Evolutionary conservation across 2,329 filamentous ascomycete species (phyloP), one percentile per base, ranked within the genome.

Genomic region (Trichoderma afroharzianum): DNA sequence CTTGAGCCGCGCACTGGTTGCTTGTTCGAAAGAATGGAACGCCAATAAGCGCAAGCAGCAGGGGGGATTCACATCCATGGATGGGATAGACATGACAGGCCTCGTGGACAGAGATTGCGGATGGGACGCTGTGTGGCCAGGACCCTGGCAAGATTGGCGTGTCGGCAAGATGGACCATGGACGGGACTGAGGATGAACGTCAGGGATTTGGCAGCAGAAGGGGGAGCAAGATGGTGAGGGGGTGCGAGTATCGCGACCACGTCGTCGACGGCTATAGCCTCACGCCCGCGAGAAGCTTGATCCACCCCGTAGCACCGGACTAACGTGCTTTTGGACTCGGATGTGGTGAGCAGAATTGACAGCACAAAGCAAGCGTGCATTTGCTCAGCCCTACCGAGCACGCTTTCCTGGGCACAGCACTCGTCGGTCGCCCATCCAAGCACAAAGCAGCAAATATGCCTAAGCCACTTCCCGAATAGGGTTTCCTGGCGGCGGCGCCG

Each of bases 81-180:
- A 58, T 36, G 59, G 39, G 39, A 62, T 67, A 28, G 43, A 63
- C 26, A 32, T 72, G 71, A 69, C 66, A 61, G 58, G 39, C 71
- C 71, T 72, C 66, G 71, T 72, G 71, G 71, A 47, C 67, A 72
- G 71, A 69, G 71, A 69, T 72, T 72, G 71, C 66, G 59, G 71
- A 67, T 69, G 71, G 71, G 43, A 68, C 68, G 59, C 68, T 58
- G 61, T 57, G 66, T 64, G 66, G 66, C 39, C 71, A 71, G 62
- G 68, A 59, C 71, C 71, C 62, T 71, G 71, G 62, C 68, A 21
- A 72, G 71, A 67, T 72, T 72, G 71, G 68, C 71, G 71, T 72
- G 68, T 68, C 71, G 68, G 71, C 61, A 71, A 72, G 71, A 67
- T 71, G 71, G 71, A 30, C 53, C 62, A 28, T 68, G 63, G 63